Evolutionary conservation across 805 yeast genomes (phyloP).

Genomic region (Kodamaea restingae): DNA sequence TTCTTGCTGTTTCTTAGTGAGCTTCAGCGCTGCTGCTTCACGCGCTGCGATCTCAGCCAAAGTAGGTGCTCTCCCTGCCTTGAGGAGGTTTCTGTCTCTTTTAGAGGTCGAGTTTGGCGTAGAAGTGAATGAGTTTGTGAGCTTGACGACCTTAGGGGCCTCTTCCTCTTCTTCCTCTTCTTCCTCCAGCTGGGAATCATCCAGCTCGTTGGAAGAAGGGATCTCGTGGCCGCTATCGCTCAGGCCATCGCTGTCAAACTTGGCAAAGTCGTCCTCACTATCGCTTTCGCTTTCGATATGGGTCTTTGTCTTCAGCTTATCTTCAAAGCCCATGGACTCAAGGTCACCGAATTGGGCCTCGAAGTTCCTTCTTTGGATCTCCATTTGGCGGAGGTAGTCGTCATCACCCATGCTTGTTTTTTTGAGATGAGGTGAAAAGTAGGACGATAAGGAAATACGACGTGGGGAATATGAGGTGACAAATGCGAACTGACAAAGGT

Average conservation of each 20-base stretch:
- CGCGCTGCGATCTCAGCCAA: slow-evolving; percentile 28
- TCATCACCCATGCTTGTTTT: slow-evolving; percentile 18
- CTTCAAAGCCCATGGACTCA: slow-evolving; percentile 51
- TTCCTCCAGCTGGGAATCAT: slow-evolving; percentile 9
- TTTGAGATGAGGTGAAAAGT: slow-evolving; percentile 1
- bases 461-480: no score
- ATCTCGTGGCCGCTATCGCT: slow-evolving; percentile 10
- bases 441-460: background rate
- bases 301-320: slow-evolving; percentile 25
- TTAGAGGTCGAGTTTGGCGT: slow-evolving; percentile 30
- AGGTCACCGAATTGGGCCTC: slow-evolving; percentile 63
- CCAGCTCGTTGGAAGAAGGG: slow-evolving; percentile 2
- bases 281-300: slow-evolving; percentile 11
- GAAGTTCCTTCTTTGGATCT: slow-evolving; percentile 53
- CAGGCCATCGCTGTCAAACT: slow-evolving; percentile 6
- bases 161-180: slow-evolving; percentile 9
- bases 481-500: background rate
- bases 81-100: slow-evolving; percentile 48
- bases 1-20: slow-evolving; percentile 33
- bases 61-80: slow-evolving; percentile 61
- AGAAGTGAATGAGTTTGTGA: slow-evolving; percentile 32
- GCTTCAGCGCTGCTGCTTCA: slow-evolving; percentile 20
- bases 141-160: slow-evolving; percentile 49
- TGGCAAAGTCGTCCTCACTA: slow-evolving; percentile 14
- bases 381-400: slow-evolving; percentile 37